Evolutionary conservation across 768 basidiomycete species (phyloP).

Genomic region (Pulveroboletus sp.): DNA sequence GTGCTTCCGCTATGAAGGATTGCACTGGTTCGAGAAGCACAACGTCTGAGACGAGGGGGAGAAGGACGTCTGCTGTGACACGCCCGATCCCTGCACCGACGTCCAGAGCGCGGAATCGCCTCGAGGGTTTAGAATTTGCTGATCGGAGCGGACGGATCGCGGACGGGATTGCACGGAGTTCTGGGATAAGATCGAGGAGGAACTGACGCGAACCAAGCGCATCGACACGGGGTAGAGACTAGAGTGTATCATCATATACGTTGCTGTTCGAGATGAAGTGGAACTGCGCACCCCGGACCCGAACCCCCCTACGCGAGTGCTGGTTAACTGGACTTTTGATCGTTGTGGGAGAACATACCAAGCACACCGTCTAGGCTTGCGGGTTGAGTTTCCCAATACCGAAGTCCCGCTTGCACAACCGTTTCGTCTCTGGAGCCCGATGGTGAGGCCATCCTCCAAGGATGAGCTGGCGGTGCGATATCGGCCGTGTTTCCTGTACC

Average conservation of each 20-base stretch:
- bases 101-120: constrained; percentile 74
- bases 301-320: constrained; percentile 38
- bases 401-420: constrained; percentile 68
- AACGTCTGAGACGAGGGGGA: constrained; percentile 85
- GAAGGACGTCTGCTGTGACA: constrained; percentile 81
- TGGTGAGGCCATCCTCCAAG: constrained; percentile 3
- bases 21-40: constrained; percentile 87
- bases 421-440: constrained; percentile 37
- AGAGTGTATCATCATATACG: background rate
- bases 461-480: background rate
- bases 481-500: no score
- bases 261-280: background rate
- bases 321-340: constrained; percentile 7
- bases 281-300: constrained; percentile 45
- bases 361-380: constrained; percentile 86
- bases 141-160: constrained; percentile 51
- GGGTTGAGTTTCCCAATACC: constrained; percentile 82
- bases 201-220: constrained; percentile 87
- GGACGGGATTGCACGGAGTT: constrained; percentile 72
- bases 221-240: constrained; percentile 89
- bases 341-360: constrained; percentile 37
- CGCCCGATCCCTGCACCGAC: constrained; percentile 94
- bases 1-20: constrained; percentile 69
- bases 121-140: constrained; percentile 16
- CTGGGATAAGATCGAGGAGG: constrained; percentile 74